Evolutionary conservation across 208 protist genomes (phyloP), one percentile per base, ranked within the genome.

Genomic region (Trypanosoma lewisi): DNA sequence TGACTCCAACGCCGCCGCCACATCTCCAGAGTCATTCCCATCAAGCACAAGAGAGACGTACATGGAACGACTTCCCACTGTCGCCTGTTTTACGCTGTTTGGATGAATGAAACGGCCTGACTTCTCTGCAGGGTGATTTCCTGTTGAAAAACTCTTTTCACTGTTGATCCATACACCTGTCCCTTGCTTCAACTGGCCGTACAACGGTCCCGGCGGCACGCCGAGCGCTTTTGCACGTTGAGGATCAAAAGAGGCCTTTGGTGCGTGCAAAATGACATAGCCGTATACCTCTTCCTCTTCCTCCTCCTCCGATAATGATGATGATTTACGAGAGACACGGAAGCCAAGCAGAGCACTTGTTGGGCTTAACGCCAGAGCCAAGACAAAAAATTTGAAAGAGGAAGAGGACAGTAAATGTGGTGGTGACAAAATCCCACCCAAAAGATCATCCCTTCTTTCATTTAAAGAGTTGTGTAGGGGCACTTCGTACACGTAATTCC

Each of bases 1-100:
- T 8, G 33, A 37, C 31, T 68, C 37, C 19, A 94, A 27, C 1
- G 85, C 78, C 7, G 2, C 34, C 44, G 59, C 73, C 21, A 94
- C 68, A 11, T 91, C 85, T 4, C 49, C 48, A 0, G 68, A 50
- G 9, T 27, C 33, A 51, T 92, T 73, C 12, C 82, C 77, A 63
- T 94, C 88, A 25, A 94, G 69, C 6, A 94, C 67, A 31, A 94
- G 78, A n/a, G 83, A 83, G 6, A 94, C 49, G 49, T 85, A 94
- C 0, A 85, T 31, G 17, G 70, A 63, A 21, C 39, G 57, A 36
- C 85, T 94, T 0, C 74, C 80, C 4, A 58, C 27, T 1, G 85
- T 94, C n/a, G 64, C 58, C 12, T 71, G 63, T 56, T 75, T 71
- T 39, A 94, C 88, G 37, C 91, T 63, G 37, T 65, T 33, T 1